Evolutionary conservation across 1,284 basidiomycete genomes (phyloP), one percentile per base, ranked within the genome.

Genomic region (Volvariella surrecta): DNA sequence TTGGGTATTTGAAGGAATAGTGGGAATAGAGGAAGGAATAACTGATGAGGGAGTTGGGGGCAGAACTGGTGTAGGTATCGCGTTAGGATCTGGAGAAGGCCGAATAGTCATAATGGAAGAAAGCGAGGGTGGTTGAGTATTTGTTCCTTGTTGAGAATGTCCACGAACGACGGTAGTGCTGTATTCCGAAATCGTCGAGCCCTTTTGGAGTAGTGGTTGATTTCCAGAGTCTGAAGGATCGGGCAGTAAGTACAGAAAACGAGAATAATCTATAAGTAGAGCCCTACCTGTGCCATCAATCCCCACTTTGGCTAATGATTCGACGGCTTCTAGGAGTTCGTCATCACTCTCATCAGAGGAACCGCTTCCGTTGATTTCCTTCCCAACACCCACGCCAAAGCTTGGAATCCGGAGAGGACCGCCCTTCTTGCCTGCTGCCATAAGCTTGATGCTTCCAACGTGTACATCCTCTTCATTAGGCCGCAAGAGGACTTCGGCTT

Each of bases 371-470:
- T 66, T 61, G 41, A 80, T 75, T 46, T 76, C 71, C 50, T 77
- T 75, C 7, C 71, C 84, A 31, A 87, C 67, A 16, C 82, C 84
- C 63, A 80, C 67, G 0, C 86, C 86, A 57, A 93, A 94, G 62
- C 87, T 91, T 0, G 90, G 91, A 47, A 94, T 86, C 15, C 89
- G 70, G 9, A 82, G 87, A 0, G 72, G 78, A 0, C 66, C 61
- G 18, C 63, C 63, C 9, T 79, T 75, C 28, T 81, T 69, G 53
- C 68, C 70, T 6, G 75, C 73, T 1, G 76, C 79, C 67, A 86
- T 76, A 50, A 89, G 87, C 52, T 81, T 84, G 59, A 95, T 69
- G 48, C 86, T 93, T 1, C 94, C 93, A 19, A 96, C 77, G 61
- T 94, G 85, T 37, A 79, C 68, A 48, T 85, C 80, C 31, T 76